Percentiles rank a stretch among this genome's conserved stretches.
Evolutionary conservation across 1,139 yeast species (phyloP).

Genomic region (Yamadazyma spencermartinsiae): DNA sequence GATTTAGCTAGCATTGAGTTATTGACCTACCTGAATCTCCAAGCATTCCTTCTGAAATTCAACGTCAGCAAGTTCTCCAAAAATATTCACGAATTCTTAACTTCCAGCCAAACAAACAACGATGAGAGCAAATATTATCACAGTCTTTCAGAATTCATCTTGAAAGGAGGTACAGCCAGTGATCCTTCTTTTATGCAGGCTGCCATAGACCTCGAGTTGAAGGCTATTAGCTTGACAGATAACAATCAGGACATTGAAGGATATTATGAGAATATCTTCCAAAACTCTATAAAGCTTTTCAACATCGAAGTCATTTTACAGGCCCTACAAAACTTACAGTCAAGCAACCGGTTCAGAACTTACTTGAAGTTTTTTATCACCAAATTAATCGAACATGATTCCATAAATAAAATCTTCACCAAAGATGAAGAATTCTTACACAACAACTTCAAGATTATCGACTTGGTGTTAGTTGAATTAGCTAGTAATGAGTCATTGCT

Average conservation of each 20-base stretch:
- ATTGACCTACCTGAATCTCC: constrained; percentile 12
- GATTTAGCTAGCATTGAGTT: constrained; percentile 15
- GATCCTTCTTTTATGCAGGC: constrained; percentile 20
- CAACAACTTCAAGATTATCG: constrained; percentile 34
- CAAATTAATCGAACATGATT: constrained; percentile 25
- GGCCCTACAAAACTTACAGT: constrained; percentile 24
- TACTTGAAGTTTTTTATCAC: constrained; percentile 24
- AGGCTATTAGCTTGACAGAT: constrained; percentile 28
- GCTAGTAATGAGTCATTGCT: constrained; percentile 38
- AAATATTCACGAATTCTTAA: constrained; percentile 10
- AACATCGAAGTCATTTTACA: constrained; percentile 27
- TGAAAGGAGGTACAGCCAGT: constrained; percentile 17
- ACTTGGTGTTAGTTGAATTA: constrained; percentile 36
- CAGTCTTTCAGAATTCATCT: constrained; percentile 31
- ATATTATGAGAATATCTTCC: constrained; percentile 32
- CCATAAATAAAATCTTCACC: constrained; percentile 21
- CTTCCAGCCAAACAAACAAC: constrained; percentile 1
- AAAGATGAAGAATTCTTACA: constrained; percentile 23
- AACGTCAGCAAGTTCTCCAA: constrained; percentile 5
- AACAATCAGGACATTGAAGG: constrained; percentile 17
- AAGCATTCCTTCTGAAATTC: constrained; percentile 5
- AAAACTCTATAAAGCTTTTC: constrained; percentile 27
- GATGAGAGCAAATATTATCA: constrained; percentile 35
- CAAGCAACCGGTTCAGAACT: constrained; percentile 14
- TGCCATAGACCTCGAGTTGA: constrained; percentile 33